phyloP scores from a whole-genome alignment of 169 alveolate genomes.

The Fabrea salina region DNA sequence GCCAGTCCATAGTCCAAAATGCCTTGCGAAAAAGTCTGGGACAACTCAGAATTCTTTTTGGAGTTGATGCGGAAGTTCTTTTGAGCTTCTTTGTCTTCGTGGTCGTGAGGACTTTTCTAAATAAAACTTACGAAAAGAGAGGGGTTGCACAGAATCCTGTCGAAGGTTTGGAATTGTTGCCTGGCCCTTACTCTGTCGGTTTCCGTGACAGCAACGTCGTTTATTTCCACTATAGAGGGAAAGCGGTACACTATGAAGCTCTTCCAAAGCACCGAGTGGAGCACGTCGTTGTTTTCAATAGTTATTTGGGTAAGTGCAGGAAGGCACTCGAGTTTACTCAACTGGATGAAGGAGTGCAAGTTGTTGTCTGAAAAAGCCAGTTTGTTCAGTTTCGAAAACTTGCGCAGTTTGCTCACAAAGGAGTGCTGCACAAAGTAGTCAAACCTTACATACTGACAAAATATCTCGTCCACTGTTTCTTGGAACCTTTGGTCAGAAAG shows the following conservation, averaged over 20 bases:
- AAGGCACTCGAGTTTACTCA: slow-evolving; percentile 72
- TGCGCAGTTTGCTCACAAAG: slow-evolving; percentile 55
- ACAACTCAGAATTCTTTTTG: slow-evolving; percentile 48
- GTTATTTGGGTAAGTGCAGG: slow-evolving; percentile 51
- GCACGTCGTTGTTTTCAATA: slow-evolving; percentile 68
- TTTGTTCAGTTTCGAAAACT: slow-evolving; percentile 63
- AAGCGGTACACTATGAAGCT: slow-evolving; percentile 79
- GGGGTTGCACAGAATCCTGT: slow-evolving; percentile 65
- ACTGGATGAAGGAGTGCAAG: slow-evolving; percentile 63
- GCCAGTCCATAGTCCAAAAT: not conserved
- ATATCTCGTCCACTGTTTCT: slow-evolving; percentile 63
- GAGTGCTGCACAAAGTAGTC: slow-evolving; percentile 65
- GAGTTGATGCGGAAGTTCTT: slow-evolving; percentile 28
- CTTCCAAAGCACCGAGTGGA: slow-evolving; percentile 50
- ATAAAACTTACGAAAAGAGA: slow-evolving; percentile 28
- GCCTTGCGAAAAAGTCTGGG: slow-evolving; percentile 18
- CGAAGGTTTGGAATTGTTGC: slow-evolving; percentile 67
- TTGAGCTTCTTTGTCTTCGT: slow-evolving; percentile 35
- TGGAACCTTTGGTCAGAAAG: slow-evolving; percentile 64
- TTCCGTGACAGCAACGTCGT: slow-evolving; percentile 64
- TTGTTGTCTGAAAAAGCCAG: slow-evolving; percentile 68
- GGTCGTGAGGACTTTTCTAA: slow-evolving; percentile 32
- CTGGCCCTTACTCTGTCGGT: slow-evolving; percentile 67
- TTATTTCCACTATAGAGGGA: slow-evolving; percentile 67
- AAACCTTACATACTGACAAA: slow-evolving; percentile 71